Evolutionary conservation across 441 rosid genomes (phyloP).

Genomic region (Sinapis alba): DNA sequence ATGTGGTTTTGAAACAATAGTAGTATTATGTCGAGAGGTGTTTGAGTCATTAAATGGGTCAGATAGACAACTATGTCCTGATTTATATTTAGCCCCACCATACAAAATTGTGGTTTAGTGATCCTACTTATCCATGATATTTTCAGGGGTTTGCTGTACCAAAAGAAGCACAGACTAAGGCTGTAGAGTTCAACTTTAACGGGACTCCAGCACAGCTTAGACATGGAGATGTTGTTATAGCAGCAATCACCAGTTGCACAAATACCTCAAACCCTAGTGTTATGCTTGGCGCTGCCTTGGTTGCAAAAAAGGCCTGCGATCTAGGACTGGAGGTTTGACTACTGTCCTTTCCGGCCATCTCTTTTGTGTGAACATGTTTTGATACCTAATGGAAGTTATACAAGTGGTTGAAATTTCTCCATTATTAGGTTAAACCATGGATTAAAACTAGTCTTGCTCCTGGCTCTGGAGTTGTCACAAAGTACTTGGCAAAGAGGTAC

Average conservation of each 20-base stretch:
- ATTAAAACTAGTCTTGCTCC: conserved; percentile 97
- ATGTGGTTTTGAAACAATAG: conserved; percentile 6
- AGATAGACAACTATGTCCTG: conserved; percentile 5
- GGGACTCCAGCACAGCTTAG: conserved; percentile 74
- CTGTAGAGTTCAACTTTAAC: conserved; percentile 67
- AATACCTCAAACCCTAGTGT: conserved; percentile 98
- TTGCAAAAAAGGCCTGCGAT: conserved; percentile 90
- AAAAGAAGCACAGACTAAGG: conserved; percentile 81
- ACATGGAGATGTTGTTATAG: conserved; percentile 95
- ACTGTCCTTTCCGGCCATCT: background rate
- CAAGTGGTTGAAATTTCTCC: background rate
- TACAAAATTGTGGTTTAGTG: background rate
- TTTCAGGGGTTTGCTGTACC: conserved; percentile 86
- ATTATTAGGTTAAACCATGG: conserved; percentile 86
- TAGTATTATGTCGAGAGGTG: conserved; percentile 5
- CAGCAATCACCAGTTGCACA: conserved; percentile 97
- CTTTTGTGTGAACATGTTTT: background rate
- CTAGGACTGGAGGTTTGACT: conserved; percentile 38
- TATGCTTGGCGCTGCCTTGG: conserved; percentile 97
- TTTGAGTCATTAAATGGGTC: background rate
- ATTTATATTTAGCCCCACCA: background rate
- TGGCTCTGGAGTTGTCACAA: conserved; percentile 94
- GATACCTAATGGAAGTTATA: background rate
- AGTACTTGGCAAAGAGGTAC: conserved; percentile 79
- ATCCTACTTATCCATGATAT: conserved; percentile 7